phyloP scores from a whole-genome alignment of 2,329 filamentous ascomycete species.

The Aspergillus niger region DNA sequence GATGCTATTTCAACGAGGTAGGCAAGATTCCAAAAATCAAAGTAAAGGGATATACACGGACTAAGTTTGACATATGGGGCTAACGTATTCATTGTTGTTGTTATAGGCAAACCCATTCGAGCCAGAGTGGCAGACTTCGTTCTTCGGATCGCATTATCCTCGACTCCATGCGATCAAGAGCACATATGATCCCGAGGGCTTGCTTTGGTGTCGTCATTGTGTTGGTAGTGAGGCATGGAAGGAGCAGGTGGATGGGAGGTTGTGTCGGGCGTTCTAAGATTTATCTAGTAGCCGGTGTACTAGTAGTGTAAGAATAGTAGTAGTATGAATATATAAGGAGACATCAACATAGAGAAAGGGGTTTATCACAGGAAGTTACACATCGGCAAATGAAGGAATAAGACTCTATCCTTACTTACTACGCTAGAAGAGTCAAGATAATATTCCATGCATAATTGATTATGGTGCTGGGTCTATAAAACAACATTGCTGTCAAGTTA shows the following conservation, averaged over 20 bases:
- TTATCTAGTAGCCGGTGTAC: not conserved
- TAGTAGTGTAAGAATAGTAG: no score
- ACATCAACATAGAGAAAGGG: no score
- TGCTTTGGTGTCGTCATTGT: constrained; percentile 27
- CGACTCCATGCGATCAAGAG: not conserved
- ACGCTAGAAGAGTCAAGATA: no score
- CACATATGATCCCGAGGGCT: constrained; percentile 17
- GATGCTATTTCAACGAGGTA: constrained; percentile 36
- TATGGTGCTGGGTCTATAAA: no score
- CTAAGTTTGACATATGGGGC: no score
- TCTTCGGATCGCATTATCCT: not conserved
- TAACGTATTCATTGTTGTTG: no score
- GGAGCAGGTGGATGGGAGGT: not conserved
- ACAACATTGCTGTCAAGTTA: no score
- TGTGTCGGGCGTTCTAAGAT: not conserved
- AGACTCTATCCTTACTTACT: no score
- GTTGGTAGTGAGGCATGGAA: constrained; percentile 20
- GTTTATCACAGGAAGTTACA: no score
- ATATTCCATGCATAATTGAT: no score
- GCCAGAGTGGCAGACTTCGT: constrained; percentile 14
- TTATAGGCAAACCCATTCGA: constrained; percentile 19
- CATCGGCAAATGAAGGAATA: no score
- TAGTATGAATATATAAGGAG: no score
- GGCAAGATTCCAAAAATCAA: not conserved
- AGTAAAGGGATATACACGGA: not conserved